These are phyloP conservation scores for Tetracladium marchalianum DNA, from an alignment of 495 filamentous ascomycete genomes.

Conservation along the genomic window DNA sequence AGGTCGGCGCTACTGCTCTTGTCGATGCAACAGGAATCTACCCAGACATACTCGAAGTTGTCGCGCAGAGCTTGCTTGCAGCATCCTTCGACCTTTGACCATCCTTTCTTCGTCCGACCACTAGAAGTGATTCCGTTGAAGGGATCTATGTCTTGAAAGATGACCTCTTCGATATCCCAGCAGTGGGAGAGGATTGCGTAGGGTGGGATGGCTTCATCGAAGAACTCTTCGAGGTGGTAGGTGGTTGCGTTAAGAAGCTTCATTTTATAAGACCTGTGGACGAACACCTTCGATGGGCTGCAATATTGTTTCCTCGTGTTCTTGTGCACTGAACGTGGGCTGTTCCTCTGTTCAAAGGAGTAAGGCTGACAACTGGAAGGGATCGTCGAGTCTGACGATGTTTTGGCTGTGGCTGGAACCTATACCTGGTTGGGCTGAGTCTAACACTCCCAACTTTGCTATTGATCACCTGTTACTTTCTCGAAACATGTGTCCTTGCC, in stretches of 20 bases:
- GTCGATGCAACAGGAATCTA: conserved; percentile 33
- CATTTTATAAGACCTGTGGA: conserved; percentile 13
- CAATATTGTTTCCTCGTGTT: no score
- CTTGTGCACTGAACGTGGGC: no score
- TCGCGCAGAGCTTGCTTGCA: conserved; percentile 16
- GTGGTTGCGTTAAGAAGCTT: conserved; percentile 21
- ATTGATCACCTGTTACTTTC: no score
- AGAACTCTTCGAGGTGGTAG: conserved; percentile 19
- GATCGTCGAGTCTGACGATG: no score
- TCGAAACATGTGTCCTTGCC: no score
- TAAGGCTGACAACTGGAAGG: no score
- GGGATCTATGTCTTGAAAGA: conserved; percentile 13
- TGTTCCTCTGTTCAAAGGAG: no score
- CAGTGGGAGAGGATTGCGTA: conserved; percentile 23
- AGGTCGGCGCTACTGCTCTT: conserved; percentile 22
- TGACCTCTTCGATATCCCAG: conserved; percentile 19
- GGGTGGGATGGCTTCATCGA: conserved; percentile 10
- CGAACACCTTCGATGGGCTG: no score
- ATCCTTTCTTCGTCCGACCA: conserved; percentile 10
- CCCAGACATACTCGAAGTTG: conserved; percentile 23
- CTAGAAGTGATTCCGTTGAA: background rate
- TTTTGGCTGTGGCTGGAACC: no score
- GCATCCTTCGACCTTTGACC: conserved; percentile 15
- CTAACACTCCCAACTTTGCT: no score
- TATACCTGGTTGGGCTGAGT: no score